phyloP scores from a whole-genome alignment of 352 stramenopile species.

The Pythium vanterpoolii region DNA sequence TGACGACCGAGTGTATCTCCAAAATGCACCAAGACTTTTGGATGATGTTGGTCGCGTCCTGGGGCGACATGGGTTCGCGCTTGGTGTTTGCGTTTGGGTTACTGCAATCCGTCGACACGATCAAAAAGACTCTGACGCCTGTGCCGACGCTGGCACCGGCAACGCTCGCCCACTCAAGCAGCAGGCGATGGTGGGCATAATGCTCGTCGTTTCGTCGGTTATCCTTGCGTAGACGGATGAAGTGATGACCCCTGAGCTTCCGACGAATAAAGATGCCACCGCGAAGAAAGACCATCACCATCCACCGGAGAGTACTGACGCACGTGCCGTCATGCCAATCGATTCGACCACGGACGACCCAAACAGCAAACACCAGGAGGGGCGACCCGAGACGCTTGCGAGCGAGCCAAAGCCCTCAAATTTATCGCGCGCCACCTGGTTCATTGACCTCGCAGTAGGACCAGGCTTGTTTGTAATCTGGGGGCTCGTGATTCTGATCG shows the following conservation, averaged over 20 bases:
- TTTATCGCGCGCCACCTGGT: background rate
- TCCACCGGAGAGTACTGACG: background rate
- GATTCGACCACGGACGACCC: background rate
- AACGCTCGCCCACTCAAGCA: background rate
- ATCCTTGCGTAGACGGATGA: background rate
- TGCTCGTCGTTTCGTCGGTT: background rate
- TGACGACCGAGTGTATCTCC: constrained; percentile 10
- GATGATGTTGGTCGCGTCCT: constrained; percentile 13
- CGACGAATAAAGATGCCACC: background rate
- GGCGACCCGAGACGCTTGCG: background rate
- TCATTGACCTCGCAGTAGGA: background rate
- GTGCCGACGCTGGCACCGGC: background rate
- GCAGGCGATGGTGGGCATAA: background rate
- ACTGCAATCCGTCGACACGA: constrained; percentile 12
- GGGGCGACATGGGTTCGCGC: constrained; percentile 8
- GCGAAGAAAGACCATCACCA: background rate
- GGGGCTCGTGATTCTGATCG: constrained; percentile 1
- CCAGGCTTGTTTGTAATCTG: constrained; percentile 6
- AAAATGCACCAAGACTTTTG: constrained; percentile 18
- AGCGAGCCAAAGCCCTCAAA: background rate
- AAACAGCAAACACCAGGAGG: background rate
- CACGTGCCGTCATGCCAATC: background rate
- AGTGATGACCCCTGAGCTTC: background rate
- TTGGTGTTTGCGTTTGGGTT: constrained; percentile 10
- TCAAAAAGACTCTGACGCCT: constrained; percentile 11